Evolutionary conservation across 2,329 filamentous ascomycete species (phyloP), one percentile per base, ranked within the genome.

Genomic region (Aureobasidium vineae): DNA sequence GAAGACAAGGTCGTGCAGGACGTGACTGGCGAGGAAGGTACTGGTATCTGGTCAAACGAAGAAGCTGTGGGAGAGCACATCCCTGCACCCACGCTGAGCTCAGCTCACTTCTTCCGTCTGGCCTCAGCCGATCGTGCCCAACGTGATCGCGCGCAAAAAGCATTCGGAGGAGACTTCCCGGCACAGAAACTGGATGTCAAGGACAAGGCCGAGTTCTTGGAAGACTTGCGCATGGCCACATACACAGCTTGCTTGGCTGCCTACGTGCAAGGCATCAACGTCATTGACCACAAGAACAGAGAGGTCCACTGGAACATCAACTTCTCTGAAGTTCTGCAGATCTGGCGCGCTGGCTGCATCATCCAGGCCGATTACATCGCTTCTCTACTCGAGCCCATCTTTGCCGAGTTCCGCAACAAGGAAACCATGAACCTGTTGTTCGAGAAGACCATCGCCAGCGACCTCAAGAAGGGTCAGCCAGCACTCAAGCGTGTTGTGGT

Each of bases 1-100:
- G 82, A 86, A 63, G 88, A 90, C 75, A 90, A 90, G 72, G 88
- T 91, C 0, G 87, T 90, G 0, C 88, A 91, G 75, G 88, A 90
- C 70, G 83, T 85, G 23, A 86, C 87, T 38, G 82, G 84, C 61
- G 84, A 85, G 47, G 88, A 90, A 73, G 87, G 88, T 0, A 91
- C 88, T 0, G 85, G 87, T 0, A 82, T 85, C 56, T 90, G 87
- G 88, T 84, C 84, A 5, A 84, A 87, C 69, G 83, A 83, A 70
- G 84, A 90, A 72, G 84, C 86, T 0, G 82, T 88, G 7, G 75
- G 79, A 4, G 79, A 86, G 3, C 88, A 91, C 70, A 80, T 90
- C 3, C 83, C 88, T 0, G 83, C 85, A 0, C 85, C 88, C 0
- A 90, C 87, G 0, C 80, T 91, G n/a, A 81, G 85, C 1, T 77